Evolutionary conservation across 306 rosid genomes (phyloP), one percentile per base, ranked within the genome.

Genomic region (Fragaria vesca): DNA sequence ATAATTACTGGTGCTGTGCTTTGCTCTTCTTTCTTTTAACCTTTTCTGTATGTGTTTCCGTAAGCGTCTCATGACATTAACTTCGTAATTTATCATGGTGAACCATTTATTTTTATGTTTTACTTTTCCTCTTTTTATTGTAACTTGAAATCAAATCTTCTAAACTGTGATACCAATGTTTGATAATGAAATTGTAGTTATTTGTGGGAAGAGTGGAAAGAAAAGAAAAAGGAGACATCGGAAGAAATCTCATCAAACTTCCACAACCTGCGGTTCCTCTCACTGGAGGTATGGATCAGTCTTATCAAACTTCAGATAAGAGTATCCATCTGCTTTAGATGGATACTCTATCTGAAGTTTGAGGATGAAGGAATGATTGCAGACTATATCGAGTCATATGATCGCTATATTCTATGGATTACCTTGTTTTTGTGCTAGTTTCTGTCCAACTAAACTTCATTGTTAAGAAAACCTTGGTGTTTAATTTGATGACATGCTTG

Each of bases 131-230:
- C 70, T 24, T 32, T 52, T 72, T 55, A 38, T 30, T 74, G 36
- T 40, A 57, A 57, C 69, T 74, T 46, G n/a, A n/a, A 74, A 74
- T 45, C 50, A 30, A 75, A 77, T 32, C 54, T 76, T 18, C 34
- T 50, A 40, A 17, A 52, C 47, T 54, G 42, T 66, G 51, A 70
- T 73, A 45, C 66, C 67, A 47, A 38, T 78, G n/a, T 76, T 76
- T 65, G 55, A 75, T 78, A 30, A 76, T 78, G 46, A 80, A 69
- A 76, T 82, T 72, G 36, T 87, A 94, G 98, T 84, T 94, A 94
- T 82, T 83, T 94, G 86, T 88, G 89, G 89, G 96, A 94, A 88
- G 98, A 94, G 83, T 91, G 98, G 98, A 94, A 90, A 84, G 98
- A 94, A 84, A 90, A 91, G 74, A 90, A 82, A 52, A 86, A 81